These are phyloP conservation scores for Chytriomyces confervae DNA, from an alignment of 192 early-diverging fungal genomes.

Conservation along the genomic window DNA sequence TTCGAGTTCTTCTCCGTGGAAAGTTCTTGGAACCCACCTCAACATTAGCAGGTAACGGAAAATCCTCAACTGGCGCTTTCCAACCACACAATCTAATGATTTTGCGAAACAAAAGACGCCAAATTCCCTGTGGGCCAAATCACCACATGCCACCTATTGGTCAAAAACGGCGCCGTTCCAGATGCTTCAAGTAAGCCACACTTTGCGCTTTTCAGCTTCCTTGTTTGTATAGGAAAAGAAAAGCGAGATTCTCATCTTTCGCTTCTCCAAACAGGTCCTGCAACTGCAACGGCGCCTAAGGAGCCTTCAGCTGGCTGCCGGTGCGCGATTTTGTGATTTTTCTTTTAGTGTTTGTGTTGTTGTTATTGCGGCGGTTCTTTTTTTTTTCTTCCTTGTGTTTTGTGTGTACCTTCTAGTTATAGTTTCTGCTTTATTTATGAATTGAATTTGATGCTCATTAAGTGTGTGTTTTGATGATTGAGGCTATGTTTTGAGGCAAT, in stretches of 20 bases:
- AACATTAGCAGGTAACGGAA: constrained; percentile 37
- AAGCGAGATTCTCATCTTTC: not conserved
- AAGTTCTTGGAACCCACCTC: constrained; percentile 46
- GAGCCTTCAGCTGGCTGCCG: not conserved
- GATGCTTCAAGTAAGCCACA: not conserved
- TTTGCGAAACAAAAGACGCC: not conserved
- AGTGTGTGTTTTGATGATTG: too few species aligned
- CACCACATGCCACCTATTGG: constrained; percentile 49
- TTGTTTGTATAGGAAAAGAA: not conserved
- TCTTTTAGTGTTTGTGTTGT: too few species aligned
- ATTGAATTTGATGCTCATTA: too few species aligned
- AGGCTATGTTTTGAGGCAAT: too few species aligned
- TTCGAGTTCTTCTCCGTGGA: constrained; percentile 49
- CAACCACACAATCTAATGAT: not conserved
- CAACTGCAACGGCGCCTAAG: not conserved
- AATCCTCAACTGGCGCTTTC: not conserved
- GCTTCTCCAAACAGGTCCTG: not conserved
- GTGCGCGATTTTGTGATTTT: not conserved
- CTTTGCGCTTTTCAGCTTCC: not conserved
- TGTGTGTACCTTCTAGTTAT: too few species aligned
- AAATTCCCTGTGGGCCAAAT: constrained; percentile 46
- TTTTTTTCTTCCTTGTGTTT: too few species aligned
- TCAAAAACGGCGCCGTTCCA: constrained; percentile 36
- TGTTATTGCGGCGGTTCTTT: too few species aligned
- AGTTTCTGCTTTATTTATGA: too few species aligned